Evolutionary conservation across 2,329 filamentous ascomycete species (phyloP), one percentile per base, ranked within the genome.

Genomic region (Colletotrichum tropicale): DNA sequence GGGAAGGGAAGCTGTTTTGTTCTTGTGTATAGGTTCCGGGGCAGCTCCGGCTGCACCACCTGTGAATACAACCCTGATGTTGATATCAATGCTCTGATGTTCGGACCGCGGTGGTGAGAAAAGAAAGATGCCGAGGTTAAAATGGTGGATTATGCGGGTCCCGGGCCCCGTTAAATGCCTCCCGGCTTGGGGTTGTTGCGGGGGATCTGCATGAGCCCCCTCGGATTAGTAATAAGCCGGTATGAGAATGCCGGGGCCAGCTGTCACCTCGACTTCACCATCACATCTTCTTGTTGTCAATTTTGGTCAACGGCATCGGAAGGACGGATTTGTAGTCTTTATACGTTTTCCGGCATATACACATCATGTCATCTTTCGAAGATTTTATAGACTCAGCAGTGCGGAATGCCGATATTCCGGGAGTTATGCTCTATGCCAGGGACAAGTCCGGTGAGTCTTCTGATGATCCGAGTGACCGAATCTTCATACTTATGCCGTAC

Each of bases 401-500:
- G 36, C 65, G 68, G 5, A 74, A 77, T 18, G 68, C 28, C 28
- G 68, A 75, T 13, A 64, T 77, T 2, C 75, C 75, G 4, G 68
- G 76, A n/a, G 68, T 71, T 7, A 74, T 77, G 38, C 69, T 77
- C 9, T 66, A 64, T 18, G 75, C 76, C 21, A 56, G 61, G 6
- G 71, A 77, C 48, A 75, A 71, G 34, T 72, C 68, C n/a, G 65
- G 76, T 77, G n/a, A 52, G 58, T 21, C 7, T 13, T 18, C 16
- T 2, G 0, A n/a, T 21, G 30, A 2, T 48, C 28, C 24, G 6
- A 10, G 34, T 3, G 18, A 16, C 24, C 4, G 10, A 15, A 12
- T n/a, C 58, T 24, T 6, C 34, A 2, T 7, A 56, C 32, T 36
- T 26, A 30, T 9, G 10, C 26, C 12, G 15, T 32, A 8, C 18